A percentile compares a stretch with the other conserved stretches of the same genome.
phyloP scores from a whole-genome alignment of 805 yeast genomes.

The Starmerella sp. region DNA sequence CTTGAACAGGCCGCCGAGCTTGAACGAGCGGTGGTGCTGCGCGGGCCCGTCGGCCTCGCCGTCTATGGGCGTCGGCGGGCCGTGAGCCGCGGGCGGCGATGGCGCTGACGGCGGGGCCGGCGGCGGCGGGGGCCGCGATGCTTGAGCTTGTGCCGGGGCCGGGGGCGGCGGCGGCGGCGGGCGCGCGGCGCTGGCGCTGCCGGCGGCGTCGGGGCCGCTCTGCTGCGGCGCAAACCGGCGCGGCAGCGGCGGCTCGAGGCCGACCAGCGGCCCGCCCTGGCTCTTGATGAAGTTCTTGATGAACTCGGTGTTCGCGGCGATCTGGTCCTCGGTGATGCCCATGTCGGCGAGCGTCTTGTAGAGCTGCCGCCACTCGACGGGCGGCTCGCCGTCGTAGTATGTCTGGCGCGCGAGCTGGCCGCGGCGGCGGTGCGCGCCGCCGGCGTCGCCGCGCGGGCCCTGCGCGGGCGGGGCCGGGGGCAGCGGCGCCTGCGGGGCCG shows the following conservation, averaged over 20 bases:
- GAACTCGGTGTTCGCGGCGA: conserved; percentile 73
- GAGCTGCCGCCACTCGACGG: conserved; percentile 71
- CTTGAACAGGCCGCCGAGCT: conserved; percentile 16
- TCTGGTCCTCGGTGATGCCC: conserved; percentile 80
- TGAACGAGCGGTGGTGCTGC: not conserved
- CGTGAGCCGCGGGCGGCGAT: no score
- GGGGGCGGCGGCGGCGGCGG: conserved; percentile 29
- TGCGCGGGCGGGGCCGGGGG: not conserved
- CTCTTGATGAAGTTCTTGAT: conserved; percentile 65
- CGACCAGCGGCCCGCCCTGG: conserved; percentile 71
- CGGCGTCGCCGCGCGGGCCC: conserved; percentile 59
- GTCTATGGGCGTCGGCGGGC: not conserved
- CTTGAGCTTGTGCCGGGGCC: not conserved
- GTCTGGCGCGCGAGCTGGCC: conserved; percentile 29
- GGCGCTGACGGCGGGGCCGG: conserved; percentile 11
- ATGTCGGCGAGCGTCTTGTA: conserved; percentile 61
- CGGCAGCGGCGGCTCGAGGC: conserved; percentile 76
- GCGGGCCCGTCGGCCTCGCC: conserved; percentile 13
- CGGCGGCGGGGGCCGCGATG: conserved; percentile 1
- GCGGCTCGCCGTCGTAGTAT: conserved; percentile 70
- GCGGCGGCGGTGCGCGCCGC: conserved; percentile 26
- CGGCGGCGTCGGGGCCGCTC: conserved; percentile 5
- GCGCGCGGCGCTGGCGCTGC: not conserved
- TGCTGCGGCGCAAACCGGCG: conserved; percentile 34
- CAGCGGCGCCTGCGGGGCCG: conserved; percentile 45